phyloP scores from a whole-genome alignment of 192 early-diverging fungal genomes.

The Mortierella claussenii region DNA sequence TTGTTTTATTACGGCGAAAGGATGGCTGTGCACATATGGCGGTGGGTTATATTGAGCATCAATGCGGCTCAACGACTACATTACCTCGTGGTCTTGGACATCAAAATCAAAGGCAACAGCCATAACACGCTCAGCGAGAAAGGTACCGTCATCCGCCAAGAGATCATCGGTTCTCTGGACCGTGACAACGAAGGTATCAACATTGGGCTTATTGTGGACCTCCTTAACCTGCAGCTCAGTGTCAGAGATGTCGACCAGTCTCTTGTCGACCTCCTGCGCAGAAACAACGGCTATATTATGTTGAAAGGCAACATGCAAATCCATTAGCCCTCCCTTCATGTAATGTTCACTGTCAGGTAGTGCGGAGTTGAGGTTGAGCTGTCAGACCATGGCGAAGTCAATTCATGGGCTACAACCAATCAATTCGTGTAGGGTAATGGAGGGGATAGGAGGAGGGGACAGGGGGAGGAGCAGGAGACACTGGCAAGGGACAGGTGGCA shows the following conservation, averaged over 20 bases:
- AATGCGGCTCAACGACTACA: too few relatives aligned
- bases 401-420: background rate
- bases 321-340: too few relatives aligned
- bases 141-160: slow-evolving; percentile 63
- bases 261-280: slow-evolving; percentile 48
- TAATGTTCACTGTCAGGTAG: slow-evolving; percentile 3
- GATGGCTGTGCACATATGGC: background rate
- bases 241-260: slow-evolving; percentile 51
- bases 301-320: background rate
- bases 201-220: slow-evolving; percentile 30
- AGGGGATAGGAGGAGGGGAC: background rate
- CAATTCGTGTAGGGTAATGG: background rate
- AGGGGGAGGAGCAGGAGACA: background rate
- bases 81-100: slow-evolving; percentile 63
- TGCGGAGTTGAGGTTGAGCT: background rate
- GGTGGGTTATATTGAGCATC: background rate
- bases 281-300: slow-evolving; percentile 22
- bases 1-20: too few relatives aligned
- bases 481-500: background rate
- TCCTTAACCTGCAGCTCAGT: slow-evolving; percentile 50
- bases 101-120: slow-evolving; percentile 69
- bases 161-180: slow-evolving; percentile 68
- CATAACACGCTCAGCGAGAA: slow-evolving; percentile 66
- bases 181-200: slow-evolving; percentile 64
- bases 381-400: background rate